These are phyloP conservation scores for Aureobasidium pullulans DNA, from an alignment of 2,329 filamentous ascomycete species.

Conservation along the genomic window DNA sequence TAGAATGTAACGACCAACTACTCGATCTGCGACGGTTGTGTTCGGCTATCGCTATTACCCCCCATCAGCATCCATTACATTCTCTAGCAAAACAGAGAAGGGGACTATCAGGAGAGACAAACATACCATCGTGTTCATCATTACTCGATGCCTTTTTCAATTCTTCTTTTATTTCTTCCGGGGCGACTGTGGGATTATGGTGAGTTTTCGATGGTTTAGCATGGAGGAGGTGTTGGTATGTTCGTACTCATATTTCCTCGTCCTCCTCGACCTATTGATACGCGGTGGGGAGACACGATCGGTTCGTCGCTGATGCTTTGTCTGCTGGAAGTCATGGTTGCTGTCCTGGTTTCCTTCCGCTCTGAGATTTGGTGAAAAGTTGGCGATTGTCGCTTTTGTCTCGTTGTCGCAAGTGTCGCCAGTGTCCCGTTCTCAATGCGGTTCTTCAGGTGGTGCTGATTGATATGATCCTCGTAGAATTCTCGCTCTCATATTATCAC, in stretches of 20 bases:
- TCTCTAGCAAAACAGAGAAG: no score
- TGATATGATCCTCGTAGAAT: no score
- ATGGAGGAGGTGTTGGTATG: no score
- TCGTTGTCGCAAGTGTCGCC: no score
- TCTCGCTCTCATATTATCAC: no score
- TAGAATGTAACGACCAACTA: not conserved
- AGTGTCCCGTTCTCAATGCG: no score
- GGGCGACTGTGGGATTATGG: not conserved
- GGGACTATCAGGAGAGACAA: no score
- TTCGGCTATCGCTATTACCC: not conserved
- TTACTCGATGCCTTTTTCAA: not conserved
- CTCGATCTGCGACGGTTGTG: not conserved
- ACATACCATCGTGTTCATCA: not conserved
- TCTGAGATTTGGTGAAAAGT: not conserved
- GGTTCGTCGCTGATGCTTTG: not conserved
- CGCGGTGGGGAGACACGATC: not conserved
- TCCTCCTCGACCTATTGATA: not conserved
- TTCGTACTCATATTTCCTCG: conserved; percentile 2
- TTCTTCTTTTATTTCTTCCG: conserved; percentile 8
- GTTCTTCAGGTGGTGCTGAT: no score
- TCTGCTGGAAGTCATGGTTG: not conserved
- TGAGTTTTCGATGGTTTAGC: no score
- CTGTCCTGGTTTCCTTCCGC: not conserved
- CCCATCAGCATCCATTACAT: not conserved
- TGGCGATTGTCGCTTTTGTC: not conserved